phyloP scores from a whole-genome alignment of 257 asterid species.

The Gentiana macrophylla region DNA sequence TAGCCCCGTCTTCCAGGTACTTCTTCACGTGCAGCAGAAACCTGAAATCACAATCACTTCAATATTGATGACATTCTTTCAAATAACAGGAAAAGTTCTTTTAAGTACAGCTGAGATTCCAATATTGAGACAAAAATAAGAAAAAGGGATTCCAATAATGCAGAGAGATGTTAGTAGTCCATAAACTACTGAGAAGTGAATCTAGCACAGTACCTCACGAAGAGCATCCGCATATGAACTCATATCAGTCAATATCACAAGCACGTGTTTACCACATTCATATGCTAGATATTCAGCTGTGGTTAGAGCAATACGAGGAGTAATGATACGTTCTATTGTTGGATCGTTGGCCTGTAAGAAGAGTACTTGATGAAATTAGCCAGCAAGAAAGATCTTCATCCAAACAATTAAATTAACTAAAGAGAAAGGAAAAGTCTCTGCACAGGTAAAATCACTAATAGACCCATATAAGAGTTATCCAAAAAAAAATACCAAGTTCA shows the following conservation, averaged over 20 bases:
- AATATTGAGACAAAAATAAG: too few relatives aligned
- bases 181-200: too few relatives aligned
- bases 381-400: slow-evolving; percentile 9
- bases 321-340: slow-evolving; percentile 89
- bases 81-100: background rate
- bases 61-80: background rate
- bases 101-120: background rate
- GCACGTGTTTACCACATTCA: slow-evolving; percentile 97
- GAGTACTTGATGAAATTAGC: slow-evolving; percentile 8
- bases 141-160: too few relatives aligned
- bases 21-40: slow-evolving; percentile 98
- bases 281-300: slow-evolving; percentile 96
- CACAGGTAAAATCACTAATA: background rate
- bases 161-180: too few relatives aligned
- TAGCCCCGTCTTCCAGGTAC: slow-evolving; percentile 97
- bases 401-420: background rate
- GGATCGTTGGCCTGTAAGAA: slow-evolving; percentile 86
- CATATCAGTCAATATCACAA: slow-evolving; percentile 97
- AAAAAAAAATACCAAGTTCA: slow-evolving; percentile 60
- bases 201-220: slow-evolving; percentile 66
- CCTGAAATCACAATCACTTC: slow-evolving; percentile 30
- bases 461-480: background rate
- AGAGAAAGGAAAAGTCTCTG: background rate
- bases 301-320: slow-evolving; percentile 95
- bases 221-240: slow-evolving; percentile 99